A percentile compares a stretch with the other conserved stretches of the same genome.
These are phyloP conservation scores for Aspergillus pseudoglaucus DNA, from an alignment of 2,329 filamentous ascomycete genomes.

Conservation along the genomic window DNA sequence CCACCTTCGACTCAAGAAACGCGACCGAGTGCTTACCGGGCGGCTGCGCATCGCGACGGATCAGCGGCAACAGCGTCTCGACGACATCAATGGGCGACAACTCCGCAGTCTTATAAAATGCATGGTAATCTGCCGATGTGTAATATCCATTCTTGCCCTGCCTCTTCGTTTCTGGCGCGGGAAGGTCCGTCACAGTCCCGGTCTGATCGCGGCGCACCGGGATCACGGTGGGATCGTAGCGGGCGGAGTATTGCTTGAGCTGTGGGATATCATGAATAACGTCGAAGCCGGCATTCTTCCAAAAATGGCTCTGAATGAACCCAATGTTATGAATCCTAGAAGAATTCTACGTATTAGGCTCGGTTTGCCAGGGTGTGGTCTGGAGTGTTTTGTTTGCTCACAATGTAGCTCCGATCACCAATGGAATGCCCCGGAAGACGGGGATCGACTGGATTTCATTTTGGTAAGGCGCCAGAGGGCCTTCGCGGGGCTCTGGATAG, in stretches of 20 bases:
- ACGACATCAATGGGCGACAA: constrained; percentile 67
- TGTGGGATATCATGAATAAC: constrained; percentile 49
- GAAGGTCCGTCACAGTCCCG: constrained; percentile 14
- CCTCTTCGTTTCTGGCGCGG: constrained; percentile 23
- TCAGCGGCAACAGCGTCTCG: constrained; percentile 64
- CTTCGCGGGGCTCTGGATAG: constrained; percentile 34
- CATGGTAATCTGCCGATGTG: constrained; percentile 69
- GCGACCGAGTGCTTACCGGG: constrained; percentile 60
- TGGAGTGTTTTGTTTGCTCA: constrained; percentile 33
- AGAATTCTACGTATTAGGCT: not conserved
- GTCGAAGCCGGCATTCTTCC: constrained; percentile 63
- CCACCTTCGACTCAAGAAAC: constrained; percentile 62
- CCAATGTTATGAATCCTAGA: constrained; percentile 52
- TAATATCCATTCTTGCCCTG: constrained; percentile 48
- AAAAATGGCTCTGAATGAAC: constrained; percentile 59
- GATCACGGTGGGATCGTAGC: constrained; percentile 54
- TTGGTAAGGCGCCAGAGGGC: constrained; percentile 39
- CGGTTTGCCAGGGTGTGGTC: not conserved
- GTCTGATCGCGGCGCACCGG: constrained; percentile 24
- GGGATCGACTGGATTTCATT: constrained; percentile 59
- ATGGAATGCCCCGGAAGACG: constrained; percentile 57
- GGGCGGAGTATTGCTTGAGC: constrained; percentile 49
- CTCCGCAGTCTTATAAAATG: constrained; percentile 62
- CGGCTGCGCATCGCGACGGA: constrained; percentile 52
- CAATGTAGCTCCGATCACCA: constrained; percentile 58